Conservation (phyloP, 805 yeast species). For the Saturnispora besseyi region DNA sequence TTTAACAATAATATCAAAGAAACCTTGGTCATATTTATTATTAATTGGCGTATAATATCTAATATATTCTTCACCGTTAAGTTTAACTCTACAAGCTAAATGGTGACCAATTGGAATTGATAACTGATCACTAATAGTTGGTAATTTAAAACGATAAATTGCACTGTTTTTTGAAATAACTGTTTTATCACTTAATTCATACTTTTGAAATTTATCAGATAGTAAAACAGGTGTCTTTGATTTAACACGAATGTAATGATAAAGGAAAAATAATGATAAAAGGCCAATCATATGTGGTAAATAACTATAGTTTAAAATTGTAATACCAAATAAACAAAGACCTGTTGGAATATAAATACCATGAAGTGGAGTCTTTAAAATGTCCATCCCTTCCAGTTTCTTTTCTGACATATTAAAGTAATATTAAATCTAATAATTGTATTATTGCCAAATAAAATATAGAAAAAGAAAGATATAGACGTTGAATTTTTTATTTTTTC, state of each 20-base stretch:
- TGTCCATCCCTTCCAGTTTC: conserved; percentile 29
- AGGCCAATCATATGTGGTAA: conserved; percentile 36
- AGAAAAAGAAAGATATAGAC: neutral
- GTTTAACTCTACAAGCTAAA: conserved; percentile 44
- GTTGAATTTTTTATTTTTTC: neutral
- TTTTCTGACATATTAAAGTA: neutral
- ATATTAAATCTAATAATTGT: neutral
- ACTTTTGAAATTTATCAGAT: conserved; percentile 46
- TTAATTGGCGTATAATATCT: conserved; percentile 75
- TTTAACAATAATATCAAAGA: conserved; percentile 68
- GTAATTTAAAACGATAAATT: conserved; percentile 61
- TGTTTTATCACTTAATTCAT: conserved; percentile 69
- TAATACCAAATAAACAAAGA: conserved; percentile 51
- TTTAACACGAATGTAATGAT: conserved; percentile 31
- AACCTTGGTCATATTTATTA: conserved; percentile 59
- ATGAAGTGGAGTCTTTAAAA: conserved; percentile 63
- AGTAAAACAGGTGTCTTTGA: conserved; percentile 34
- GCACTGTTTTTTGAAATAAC: conserved; percentile 63
- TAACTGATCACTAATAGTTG: conserved; percentile 50
- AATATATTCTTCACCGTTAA: conserved; percentile 44
- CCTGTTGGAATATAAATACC: conserved; percentile 65
- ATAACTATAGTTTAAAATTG: conserved; percentile 42
- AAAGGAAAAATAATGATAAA: conserved; percentile 31
- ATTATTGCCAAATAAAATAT: neutral
- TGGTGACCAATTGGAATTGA: conserved; percentile 70